phyloP scores from a whole-genome alignment of 2,329 filamentous ascomycete species.

The Colletotrichum sojae region DNA sequence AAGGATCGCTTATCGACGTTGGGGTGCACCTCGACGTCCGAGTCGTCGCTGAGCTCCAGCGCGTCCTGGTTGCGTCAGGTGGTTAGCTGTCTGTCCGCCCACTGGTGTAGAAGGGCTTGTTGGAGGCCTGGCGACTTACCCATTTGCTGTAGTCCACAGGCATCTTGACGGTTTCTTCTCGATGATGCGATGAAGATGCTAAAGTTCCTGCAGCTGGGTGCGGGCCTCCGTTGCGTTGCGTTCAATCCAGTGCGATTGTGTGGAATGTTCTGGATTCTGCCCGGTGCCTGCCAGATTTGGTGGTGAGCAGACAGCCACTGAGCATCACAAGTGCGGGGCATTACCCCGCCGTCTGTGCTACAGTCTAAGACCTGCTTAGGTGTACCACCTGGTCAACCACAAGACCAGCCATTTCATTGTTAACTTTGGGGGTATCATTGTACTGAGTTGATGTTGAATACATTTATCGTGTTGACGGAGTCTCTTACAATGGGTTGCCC shows the following conservation, averaged over 20 bases:
- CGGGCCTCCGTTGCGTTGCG: constrained; percentile 10
- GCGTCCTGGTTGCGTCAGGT: constrained; percentile 71
- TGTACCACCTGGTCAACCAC: too few relatives aligned
- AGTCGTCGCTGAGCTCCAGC: constrained; percentile 97
- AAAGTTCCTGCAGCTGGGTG: constrained; percentile 10
- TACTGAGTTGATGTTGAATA: too few relatives aligned
- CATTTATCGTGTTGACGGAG: too few relatives aligned
- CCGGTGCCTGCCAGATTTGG: neutral
- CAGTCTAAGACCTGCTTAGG: too few relatives aligned
- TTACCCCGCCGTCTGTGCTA: constrained; percentile 25
- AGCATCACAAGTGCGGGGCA: constrained; percentile 39
- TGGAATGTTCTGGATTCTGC: constrained; percentile 43
- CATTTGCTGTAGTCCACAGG: constrained; percentile 78
- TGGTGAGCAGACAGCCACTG: constrained; percentile 23
- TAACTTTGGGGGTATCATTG: too few relatives aligned
- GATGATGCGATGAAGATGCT: constrained; percentile 28
- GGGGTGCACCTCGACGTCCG: constrained; percentile 97
- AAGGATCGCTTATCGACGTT: constrained; percentile 99
- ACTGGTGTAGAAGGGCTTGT: neutral
- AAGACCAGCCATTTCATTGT: too few relatives aligned
- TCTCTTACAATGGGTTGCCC: neutral
- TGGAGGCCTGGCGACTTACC: constrained; percentile 58
- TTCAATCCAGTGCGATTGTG: constrained; percentile 13
- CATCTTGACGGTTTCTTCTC: constrained; percentile 54
- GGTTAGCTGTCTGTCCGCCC: constrained; percentile 30